Conservation (phyloP, 2,329 filamentous ascomycete genomes). For the Clonostachys rosea region DNA sequence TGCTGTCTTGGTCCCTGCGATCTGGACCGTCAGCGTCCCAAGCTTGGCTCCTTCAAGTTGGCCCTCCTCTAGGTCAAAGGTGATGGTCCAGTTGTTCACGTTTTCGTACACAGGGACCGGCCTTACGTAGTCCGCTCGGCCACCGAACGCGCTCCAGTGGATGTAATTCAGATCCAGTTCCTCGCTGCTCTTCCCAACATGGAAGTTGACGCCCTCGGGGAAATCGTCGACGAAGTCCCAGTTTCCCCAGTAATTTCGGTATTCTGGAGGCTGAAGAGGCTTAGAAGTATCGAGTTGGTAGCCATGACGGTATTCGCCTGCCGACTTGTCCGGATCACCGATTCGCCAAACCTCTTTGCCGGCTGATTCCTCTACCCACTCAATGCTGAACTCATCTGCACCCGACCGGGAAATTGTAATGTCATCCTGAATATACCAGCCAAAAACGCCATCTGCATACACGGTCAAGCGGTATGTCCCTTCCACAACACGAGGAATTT, state of each 20-base stretch:
- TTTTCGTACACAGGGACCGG: constrained; percentile 33
- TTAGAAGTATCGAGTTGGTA: constrained; percentile 40
- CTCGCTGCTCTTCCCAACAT: constrained; percentile 45
- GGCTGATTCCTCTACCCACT: constrained; percentile 49
- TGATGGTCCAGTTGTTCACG: constrained; percentile 56
- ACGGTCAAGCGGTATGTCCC: constrained; percentile 59
- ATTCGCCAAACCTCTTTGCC: constrained; percentile 59
- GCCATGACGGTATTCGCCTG: constrained; percentile 59
- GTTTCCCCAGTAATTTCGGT: constrained; percentile 55
- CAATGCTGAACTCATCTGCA: constrained; percentile 28
- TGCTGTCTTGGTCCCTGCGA: constrained; percentile 57
- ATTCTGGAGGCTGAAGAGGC: constrained; percentile 47
- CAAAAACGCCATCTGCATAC: constrained; percentile 59
- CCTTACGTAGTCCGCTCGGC: constrained; percentile 41
- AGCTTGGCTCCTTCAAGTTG: constrained; percentile 32
- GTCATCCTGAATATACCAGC: constrained; percentile 50
- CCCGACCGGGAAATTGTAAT: constrained; percentile 22
- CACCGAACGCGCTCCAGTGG: constrained; percentile 61
- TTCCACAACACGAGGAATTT: constrained; percentile 48
- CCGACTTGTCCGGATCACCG: constrained; percentile 56
- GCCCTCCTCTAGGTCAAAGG: constrained; percentile 38
- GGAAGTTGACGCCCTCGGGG: constrained; percentile 51
- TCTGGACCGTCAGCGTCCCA: constrained; percentile 58
- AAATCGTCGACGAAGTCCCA: constrained; percentile 58
- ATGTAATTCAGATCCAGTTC: constrained; percentile 55